A percentile compares a stretch with the other conserved stretches of the same genome.
Evolutionary conservation across 352 stramenopile species (phyloP).

Genomic region (Phytophthora vignae): DNA sequence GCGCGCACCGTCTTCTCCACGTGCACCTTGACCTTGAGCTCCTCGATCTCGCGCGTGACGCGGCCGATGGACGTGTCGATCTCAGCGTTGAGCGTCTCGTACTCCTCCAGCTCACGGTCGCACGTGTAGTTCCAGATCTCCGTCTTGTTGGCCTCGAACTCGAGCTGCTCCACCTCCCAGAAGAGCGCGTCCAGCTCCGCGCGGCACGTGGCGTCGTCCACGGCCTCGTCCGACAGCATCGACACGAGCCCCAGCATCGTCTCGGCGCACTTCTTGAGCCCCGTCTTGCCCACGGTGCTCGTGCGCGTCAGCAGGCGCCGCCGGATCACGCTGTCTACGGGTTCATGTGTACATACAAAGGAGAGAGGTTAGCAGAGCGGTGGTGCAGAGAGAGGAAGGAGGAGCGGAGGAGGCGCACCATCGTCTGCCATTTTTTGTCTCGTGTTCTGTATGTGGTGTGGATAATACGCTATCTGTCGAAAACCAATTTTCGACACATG

Average conservation of each 20-base stretch:
- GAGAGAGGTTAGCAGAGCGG: neutral
- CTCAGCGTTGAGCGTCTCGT: constrained; percentile 78
- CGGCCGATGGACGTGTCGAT: constrained; percentile 82
- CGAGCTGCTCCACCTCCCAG: constrained; percentile 87
- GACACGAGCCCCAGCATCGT: constrained; percentile 73
- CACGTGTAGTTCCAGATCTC: constrained; percentile 86
- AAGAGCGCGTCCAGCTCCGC: constrained; percentile 79
- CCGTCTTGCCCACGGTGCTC: constrained; percentile 80
- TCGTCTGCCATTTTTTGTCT: constrained; percentile 45
- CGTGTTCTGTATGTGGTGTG: no score
- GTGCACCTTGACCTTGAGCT: constrained; percentile 79
- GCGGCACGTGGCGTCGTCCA: constrained; percentile 66
- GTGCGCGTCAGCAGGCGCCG: constrained; percentile 81
- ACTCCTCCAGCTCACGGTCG: constrained; percentile 82
- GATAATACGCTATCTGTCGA: no score
- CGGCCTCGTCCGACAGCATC: constrained; percentile 63
- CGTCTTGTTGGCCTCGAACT: constrained; percentile 87
- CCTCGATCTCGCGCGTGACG: constrained; percentile 75
- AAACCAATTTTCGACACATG: no score
- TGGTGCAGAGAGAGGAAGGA: neutral
- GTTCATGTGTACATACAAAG: no score
- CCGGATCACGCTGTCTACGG: constrained; percentile 69
- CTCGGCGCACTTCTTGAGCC: constrained; percentile 84
- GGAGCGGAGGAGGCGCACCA: constrained; percentile 36
- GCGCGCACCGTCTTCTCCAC: constrained; percentile 77